Evolutionary conservation across 768 basidiomycete genomes (phyloP).

Genomic region (Mycena filopes): DNA sequence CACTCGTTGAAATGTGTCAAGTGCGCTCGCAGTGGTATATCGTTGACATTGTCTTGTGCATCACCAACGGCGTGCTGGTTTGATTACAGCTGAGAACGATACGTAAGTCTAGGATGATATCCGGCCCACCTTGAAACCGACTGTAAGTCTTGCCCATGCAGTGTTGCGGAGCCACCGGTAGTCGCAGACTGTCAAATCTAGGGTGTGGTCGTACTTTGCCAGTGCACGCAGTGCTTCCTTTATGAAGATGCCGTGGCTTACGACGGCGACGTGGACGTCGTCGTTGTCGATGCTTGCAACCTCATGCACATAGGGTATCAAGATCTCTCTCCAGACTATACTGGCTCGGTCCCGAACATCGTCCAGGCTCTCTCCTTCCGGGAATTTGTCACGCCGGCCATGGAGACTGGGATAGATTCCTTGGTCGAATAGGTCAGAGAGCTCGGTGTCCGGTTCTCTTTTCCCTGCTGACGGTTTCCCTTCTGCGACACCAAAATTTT

Average conservation of each 20-base stretch:
- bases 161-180: constrained; percentile 73
- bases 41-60: constrained; percentile 36
- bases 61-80: constrained; percentile 29
- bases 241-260: constrained; percentile 83
- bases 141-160: constrained; percentile 68
- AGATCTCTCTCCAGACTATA: constrained; percentile 57
- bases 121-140: constrained; percentile 60
- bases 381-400: constrained; percentile 63
- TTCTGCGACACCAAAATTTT: constrained; percentile 77
- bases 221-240: constrained; percentile 66
- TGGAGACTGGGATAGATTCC: constrained; percentile 64
- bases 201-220: constrained; percentile 49
- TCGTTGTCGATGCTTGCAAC: constrained; percentile 49
- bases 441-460: constrained; percentile 41
- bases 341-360: constrained; percentile 70
- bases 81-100: not conserved
- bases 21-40: constrained; percentile 49
- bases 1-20: constrained; percentile 65
- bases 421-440: constrained; percentile 60
- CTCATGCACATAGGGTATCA: constrained; percentile 65
- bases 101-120: not conserved
- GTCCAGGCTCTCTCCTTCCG: constrained; percentile 76
- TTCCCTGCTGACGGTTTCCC: constrained; percentile 62
- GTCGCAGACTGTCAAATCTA: constrained; percentile 37
- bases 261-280: constrained; percentile 66